These are phyloP conservation scores for Lachnellula occidentalis DNA, from an alignment of 2,329 filamentous ascomycete species.

Conservation along the genomic window DNA sequence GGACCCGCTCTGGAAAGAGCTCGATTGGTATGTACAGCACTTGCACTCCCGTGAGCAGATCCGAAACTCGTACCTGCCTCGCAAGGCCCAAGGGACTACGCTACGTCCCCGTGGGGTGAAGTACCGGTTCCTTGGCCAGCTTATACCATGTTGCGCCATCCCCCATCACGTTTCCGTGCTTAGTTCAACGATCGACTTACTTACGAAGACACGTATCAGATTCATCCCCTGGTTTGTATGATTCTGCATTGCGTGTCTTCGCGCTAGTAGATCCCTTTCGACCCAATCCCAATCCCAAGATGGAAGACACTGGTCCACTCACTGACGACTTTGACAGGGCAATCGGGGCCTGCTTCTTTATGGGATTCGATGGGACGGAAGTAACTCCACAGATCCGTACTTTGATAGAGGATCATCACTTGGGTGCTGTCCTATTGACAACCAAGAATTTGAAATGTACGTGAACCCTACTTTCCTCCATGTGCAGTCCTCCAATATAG, in stretches of 20 bases:
- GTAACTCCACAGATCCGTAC: conserved; percentile 77
- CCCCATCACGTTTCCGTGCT: background rate
- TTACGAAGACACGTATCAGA: background rate
- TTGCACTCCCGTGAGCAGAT: background rate
- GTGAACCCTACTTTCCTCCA: background rate
- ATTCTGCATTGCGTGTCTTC: background rate
- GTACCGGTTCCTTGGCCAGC: background rate
- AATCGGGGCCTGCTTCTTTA: conserved; percentile 15
- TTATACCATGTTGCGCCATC: background rate
- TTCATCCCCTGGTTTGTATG: background rate
- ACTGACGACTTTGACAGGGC: conserved; percentile 4
- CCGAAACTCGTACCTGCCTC: background rate
- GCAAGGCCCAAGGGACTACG: too few relatives aligned
- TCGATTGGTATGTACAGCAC: conserved; percentile 28
- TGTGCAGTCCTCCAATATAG: background rate
- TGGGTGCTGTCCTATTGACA: conserved; percentile 81
- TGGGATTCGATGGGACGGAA: conserved; percentile 75
- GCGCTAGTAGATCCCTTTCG: background rate
- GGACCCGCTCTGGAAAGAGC: conserved; percentile 29
- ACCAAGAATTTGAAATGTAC: conserved; percentile 82
- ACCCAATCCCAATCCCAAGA: background rate
- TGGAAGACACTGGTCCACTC: background rate
- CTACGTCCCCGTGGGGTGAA: conserved; percentile 5
- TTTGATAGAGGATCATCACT: conserved; percentile 76
- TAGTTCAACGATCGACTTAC: background rate